Base-by-base conservation (phyloP, 2,329 filamentous ascomycete species). In the Penicillium psychrosexuale region DNA sequence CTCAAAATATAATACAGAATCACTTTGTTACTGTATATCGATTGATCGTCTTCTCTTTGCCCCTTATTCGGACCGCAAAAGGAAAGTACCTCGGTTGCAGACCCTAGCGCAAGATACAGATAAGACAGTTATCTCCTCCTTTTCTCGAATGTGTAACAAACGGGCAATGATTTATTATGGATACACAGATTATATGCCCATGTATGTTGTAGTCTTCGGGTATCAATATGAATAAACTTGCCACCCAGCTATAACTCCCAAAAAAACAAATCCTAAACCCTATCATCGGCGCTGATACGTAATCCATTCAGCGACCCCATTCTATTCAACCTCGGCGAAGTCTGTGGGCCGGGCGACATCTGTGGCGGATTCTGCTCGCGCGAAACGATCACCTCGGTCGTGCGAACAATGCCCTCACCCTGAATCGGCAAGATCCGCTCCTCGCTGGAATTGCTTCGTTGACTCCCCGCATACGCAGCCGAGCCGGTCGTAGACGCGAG, bases 381-480 rank as follows among this genome's bases (percentile, higher is more conserved):
- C 12, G 51, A 48, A 24, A 54, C 39, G n/a, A n/a, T 43, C 3
- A 50, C 45, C 46, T 50, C 51, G 12, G 51, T 54, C 7, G 51
- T 50, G 15, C 45, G 49, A 6, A 54, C 22, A 1, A 54, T 54
- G 0, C 44, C 51, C 1, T 43, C 51, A 1, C 45, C 45, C 24
- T 45, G 40, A 24, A 13, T 4, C 7, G 40, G 33, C 17, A 61
- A 42, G 8, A 58, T 61, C 13, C 48, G 30, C 30, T 56, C 58
- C 38, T 61, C 54, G 8, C 57, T 61, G 9, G 59, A 59, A 45
- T 59, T 59, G 11, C 48, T 51, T 2, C 47, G 27, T 8, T 19
- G 27, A 4, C 38, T 31, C 7, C 42, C 38, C 7, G 39, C 22
- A 9, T 53, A 51, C 2, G 40, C 48, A 5, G 24, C 17, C 19